Evolutionary conservation across 352 stramenopile genomes (phyloP), one percentile per base, ranked within the genome.

Genomic region (Phytopythium kandeliae): DNA sequence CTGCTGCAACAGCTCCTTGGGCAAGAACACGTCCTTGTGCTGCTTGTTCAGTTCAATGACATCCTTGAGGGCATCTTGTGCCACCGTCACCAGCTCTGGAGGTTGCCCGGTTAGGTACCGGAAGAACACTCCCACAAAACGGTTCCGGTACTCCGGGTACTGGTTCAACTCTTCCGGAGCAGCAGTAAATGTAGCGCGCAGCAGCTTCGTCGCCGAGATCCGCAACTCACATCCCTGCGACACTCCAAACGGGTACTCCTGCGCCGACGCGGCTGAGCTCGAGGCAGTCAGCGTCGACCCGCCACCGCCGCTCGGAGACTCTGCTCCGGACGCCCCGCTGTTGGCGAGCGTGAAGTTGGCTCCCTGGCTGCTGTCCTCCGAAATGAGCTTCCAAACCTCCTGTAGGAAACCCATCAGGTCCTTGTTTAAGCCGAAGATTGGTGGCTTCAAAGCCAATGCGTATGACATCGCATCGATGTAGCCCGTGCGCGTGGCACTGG

Each of bases 1-100:
- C 36, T 95, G 92, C 77, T 98, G 95, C 38, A 99, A 77, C 43
- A 98, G 62, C 49, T 98, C 95, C 61, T 98, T 98, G 21, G 92
- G 85, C 28, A 98, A 59, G 58, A 85, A 78, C 22, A 90, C 74
- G 58, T 95, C 81, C 37, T 94, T 92, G 54, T 94, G 79, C 45
- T 83, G 67, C 63, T 92, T 92, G 68, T 94, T 95, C 50, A 94
- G 56, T 31, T 92, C 78, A 51, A 87, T 88, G 17, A 86, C 86
- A 30, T 88, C 72, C 13, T 72, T 92, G 30, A 96, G 77, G 26
- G 84, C 74, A 42, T 92, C 61, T 36, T 96, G 84, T 25, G 87
- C 82, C 42, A 79, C 79, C 19, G 86, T 69, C 21, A 96, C 85
- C 22, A 95, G 59, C 53, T 95, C 78, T 12, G 92, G 68, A 0